Evolutionary conservation across 192 early-diverging fungal genomes (phyloP), one percentile per base, ranked within the genome.

Genomic region (Jimgerdemannia flammicorona): DNA sequence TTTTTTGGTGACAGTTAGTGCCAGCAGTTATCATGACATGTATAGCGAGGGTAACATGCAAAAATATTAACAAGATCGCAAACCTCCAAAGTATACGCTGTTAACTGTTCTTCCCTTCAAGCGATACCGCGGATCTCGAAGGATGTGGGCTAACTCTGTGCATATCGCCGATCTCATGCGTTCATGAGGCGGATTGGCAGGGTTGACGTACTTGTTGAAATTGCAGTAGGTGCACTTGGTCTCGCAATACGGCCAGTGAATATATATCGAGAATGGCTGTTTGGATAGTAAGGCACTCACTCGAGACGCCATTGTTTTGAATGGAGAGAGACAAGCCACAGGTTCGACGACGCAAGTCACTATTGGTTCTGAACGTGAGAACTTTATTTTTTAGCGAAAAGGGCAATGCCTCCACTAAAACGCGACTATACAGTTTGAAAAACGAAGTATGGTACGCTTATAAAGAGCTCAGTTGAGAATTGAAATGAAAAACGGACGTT

Each of bases 221-320:
- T 87, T 87, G 69, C 87, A 88, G 29, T 88, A 88, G 1, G 84
- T 87, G 65, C 87, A 88, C 77, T 87, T 86, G 66, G 85, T 85
- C 72, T 80, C 75, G 73, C 87, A 88, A 76, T 85, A 88, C 14
- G 87, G 87, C 87, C 87, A 88, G 67, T 88, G 87, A 66, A 88
- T 77, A 40, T 88, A 88, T 14, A 88, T 77, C 40, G 85, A 85
- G 65, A 81, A 80, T 19, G 82, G 78, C 14, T 59, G 49, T 59
- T 84, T 74, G 49, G 49, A 59, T 10, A 59, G 49, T 14, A 59
- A 59, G 14, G 49, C 14, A 14, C 49, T 59, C 8, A 59, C 6
- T 6, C 49, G 49, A 59, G 49, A 14, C 14, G 14, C 6, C 8
- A 59, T 59, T 59, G 49, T 59, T 59, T 6, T 59, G 14, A 1